Percentiles rank a stretch among this genome's conserved stretches.
Conservation (phyloP, 306 rosid species). For the Macrotyloma uniflorum region DNA sequence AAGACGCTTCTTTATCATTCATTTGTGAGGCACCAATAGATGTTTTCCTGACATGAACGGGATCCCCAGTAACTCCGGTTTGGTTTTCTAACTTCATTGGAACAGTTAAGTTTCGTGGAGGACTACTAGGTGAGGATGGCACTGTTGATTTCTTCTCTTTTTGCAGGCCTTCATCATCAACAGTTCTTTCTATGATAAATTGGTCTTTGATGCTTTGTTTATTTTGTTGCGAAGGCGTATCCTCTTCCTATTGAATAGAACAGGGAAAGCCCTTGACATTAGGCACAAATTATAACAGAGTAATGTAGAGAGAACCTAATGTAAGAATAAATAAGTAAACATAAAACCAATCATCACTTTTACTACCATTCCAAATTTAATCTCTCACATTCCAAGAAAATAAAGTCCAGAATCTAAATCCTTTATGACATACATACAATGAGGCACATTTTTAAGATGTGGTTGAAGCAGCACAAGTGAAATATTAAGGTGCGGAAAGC, state of each 20-base stretch:
- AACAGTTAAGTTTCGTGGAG: constrained; percentile 51
- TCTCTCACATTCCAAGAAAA: not conserved
- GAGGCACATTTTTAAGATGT: not conserved
- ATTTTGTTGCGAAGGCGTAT: constrained; percentile 52
- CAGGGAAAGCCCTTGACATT: constrained; percentile 28
- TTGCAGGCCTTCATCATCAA: constrained; percentile 51
- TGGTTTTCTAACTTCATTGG: constrained; percentile 51
- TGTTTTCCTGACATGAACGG: constrained; percentile 54
- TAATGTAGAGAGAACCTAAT: constrained; percentile 1
- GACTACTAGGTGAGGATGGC: constrained; percentile 64
- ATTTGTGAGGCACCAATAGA: constrained; percentile 51
- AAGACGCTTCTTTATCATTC: constrained; percentile 52
- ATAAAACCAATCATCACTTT: constrained; percentile 11
- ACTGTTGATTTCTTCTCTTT: constrained; percentile 65
- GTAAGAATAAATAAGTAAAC: not conserved
- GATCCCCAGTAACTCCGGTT: constrained; percentile 45
- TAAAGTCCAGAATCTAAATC: not conserved
- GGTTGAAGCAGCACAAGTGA: constrained; percentile 10
- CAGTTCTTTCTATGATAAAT: constrained; percentile 56
- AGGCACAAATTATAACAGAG: constrained; percentile 12
- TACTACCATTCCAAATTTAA: constrained; percentile 3
- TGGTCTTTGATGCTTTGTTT: constrained; percentile 61
- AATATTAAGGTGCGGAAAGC: not conserved
- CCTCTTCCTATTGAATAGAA: constrained; percentile 62
- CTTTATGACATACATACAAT: not conserved